phyloP scores from a whole-genome alignment of 352 stramenopile genomes.

The Phytophthora multivora region DNA sequence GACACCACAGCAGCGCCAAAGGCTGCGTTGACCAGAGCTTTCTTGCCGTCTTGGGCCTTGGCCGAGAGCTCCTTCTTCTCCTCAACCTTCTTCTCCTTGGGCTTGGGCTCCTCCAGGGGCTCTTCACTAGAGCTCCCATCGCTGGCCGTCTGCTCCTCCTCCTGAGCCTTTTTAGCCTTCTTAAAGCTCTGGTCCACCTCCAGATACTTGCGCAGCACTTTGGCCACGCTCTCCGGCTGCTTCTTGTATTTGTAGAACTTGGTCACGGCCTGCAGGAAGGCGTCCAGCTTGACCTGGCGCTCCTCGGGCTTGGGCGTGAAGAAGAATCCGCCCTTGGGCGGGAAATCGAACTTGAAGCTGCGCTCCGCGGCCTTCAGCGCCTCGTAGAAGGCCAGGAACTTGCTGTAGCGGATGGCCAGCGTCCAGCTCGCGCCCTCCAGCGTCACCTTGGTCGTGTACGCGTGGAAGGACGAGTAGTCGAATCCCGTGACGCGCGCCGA shows the following conservation, averaged over 20 bases:
- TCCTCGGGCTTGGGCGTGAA: conserved; percentile 59
- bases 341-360: conserved; percentile 66
- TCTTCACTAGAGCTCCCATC: conserved; percentile 37
- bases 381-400: conserved; percentile 55
- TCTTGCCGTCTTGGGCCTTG: conserved; percentile 36
- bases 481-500: conserved; percentile 53
- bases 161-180: conserved; percentile 20
- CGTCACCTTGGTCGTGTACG: conserved; percentile 56
- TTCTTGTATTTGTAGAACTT: conserved; percentile 39
- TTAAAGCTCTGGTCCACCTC: conserved; percentile 39
- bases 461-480: conserved; percentile 38
- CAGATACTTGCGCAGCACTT: conserved; percentile 55
- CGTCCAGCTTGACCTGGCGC: conserved; percentile 55
- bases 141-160: conserved; percentile 28
- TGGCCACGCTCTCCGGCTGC: conserved; percentile 33
- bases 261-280: conserved; percentile 55
- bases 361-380: conserved; percentile 43
- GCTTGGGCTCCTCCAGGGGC: conserved; percentile 15
- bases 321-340: conserved; percentile 69
- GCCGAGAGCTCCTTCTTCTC: conserved; percentile 18
- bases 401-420: conserved; percentile 67
- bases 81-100: conserved; percentile 16
- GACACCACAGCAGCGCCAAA: conserved; percentile 33
- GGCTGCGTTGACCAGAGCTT: conserved; percentile 33
- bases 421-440: conserved; percentile 32